Conservation (phyloP, 768 basidiomycete species). For the Amanita thiersii region DNA sequence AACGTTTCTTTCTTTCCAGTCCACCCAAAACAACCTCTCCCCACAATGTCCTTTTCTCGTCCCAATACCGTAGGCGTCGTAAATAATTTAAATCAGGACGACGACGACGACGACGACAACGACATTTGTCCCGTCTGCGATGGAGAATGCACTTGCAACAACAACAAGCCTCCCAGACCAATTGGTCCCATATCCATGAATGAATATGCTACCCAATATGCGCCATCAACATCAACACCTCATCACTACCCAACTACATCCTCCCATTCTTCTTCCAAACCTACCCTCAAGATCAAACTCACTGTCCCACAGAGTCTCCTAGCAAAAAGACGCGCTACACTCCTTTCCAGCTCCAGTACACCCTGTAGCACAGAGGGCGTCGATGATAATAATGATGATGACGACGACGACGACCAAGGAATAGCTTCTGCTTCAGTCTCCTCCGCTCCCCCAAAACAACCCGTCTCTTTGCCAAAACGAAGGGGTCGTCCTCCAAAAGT, state of each 20-base stretch:
- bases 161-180: conserved; percentile 24
- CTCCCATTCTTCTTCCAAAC: conserved; percentile 19
- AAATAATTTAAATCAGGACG: conserved; percentile 23
- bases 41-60: conserved; percentile 62
- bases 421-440: background rate
- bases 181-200: conserved; percentile 25
- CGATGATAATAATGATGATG: conserved; percentile 4
- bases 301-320: conserved; percentile 52
- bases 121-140: conserved; percentile 90
- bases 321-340: conserved; percentile 28
- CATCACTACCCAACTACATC: conserved; percentile 24
- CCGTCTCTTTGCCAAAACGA: conserved; percentile 30
- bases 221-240: conserved; percentile 29
- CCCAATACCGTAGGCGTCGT: conserved; percentile 51
- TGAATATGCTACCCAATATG: conserved; percentile 28
- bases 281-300: conserved; percentile 66
- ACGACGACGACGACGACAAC: conserved; percentile 70
- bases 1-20: conserved; percentile 15
- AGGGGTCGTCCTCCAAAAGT: conserved; percentile 52
- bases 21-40: conserved; percentile 40
- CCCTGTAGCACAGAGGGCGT: background rate
- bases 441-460: conserved; percentile 12
- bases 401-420: conserved; percentile 10
- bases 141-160: conserved; percentile 77
- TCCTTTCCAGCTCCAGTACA: conserved; percentile 8